Evolutionary conservation across 23 red algal species (phyloP), one percentile per base, ranked within the genome.

Genomic region (Gracilaria caudata): DNA sequence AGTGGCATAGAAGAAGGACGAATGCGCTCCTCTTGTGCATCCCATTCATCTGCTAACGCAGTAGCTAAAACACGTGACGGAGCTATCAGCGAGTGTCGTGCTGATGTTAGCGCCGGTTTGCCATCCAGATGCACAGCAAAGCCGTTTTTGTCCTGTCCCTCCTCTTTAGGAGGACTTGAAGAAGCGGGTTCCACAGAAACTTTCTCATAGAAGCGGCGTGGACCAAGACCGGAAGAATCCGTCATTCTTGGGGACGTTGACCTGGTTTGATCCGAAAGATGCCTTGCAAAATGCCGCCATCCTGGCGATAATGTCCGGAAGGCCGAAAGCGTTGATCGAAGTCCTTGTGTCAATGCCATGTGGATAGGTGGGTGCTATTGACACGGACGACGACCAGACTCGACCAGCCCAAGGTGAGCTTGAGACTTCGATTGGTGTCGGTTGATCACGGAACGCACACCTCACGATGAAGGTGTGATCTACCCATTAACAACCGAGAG

Each of bases 11-110:
- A 93, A 37, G 85, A 45, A 12, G 94, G 81, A 3, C 82, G 89
- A 32, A 97, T 25, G 14, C 94, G 83, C 19, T 66, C 75, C 8
- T 45, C 49, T 64, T 97, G 94, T 20, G 89, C 76, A 74, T 91
- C 94, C 79, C 87, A 97, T 82, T 97, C 94, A 61, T 78, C 90
- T 40, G 94, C 94, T n/a, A 97, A 41, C 11, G 90, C 94, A 10
- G 76, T 56, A 19, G 94, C 72, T n/a, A 97, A 66, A 2, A 77
- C 57, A 6, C 45, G 73, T 16, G 79, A 81, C 20, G 77, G 79
- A 17, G 87, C 82, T 54, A 64, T 30, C 19, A 97, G 80, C 16
- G 74, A 34, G 16, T 65, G 46, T 46, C 89, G 84, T 35, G 49
- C 68, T 10, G 89, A 71, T 11, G 94, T 97, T 4, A 74, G 83